phyloP scores from a whole-genome alignment of 2,329 filamentous ascomycete species.

The Alternaria brassicicola region DNA sequence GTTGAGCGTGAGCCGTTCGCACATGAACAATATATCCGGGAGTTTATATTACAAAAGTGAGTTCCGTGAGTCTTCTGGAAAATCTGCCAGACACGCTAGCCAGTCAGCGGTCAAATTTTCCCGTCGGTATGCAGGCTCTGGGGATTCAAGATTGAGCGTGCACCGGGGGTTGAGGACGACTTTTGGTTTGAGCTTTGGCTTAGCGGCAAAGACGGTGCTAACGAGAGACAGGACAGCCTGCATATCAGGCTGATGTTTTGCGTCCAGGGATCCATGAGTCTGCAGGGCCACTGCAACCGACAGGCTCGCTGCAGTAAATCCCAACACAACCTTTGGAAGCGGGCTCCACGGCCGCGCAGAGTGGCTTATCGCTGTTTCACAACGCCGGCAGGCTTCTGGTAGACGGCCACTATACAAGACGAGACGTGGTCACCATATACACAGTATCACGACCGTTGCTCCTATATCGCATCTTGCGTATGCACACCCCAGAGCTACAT shows the following conservation, averaged over 20 bases:
- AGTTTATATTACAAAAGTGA: slow-evolving; percentile 27
- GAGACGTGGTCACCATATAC: slow-evolving; percentile 22
- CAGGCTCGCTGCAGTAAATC: slow-evolving; percentile 30
- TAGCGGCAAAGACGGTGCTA: slow-evolving; percentile 27
- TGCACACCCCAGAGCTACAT: slow-evolving; percentile 32
- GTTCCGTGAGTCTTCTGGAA: slow-evolving; percentile 23
- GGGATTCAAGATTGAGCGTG: slow-evolving; percentile 21
- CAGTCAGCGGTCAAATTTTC: slow-evolving; percentile 21
- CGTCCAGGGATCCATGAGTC: slow-evolving; percentile 32
- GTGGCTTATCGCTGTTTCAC: slow-evolving; percentile 50
- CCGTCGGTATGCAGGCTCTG: slow-evolving; percentile 16
- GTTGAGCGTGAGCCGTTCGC: slow-evolving; percentile 15
- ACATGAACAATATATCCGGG: slow-evolving; percentile 27
- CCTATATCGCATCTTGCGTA: slow-evolving; percentile 23
- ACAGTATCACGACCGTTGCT: slow-evolving; percentile 32
- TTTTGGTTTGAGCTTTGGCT: slow-evolving; percentile 19
- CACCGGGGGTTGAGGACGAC: slow-evolving; percentile 18
- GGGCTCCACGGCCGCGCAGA: slow-evolving; percentile 28
- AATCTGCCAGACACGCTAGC: slow-evolving; percentile 25
- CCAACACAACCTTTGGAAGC: slow-evolving; percentile 24
- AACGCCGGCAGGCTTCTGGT: slow-evolving; percentile 34
- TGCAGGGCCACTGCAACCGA: slow-evolving; percentile 30
- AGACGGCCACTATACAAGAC: slow-evolving; percentile 28
- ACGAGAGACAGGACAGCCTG: slow-evolving; percentile 29
- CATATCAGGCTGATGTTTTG: slow-evolving; percentile 45